Percentiles rank a stretch among this genome's conserved stretches.
phyloP scores from a whole-genome alignment of 768 basidiomycete genomes.

The Hygrocybe punicea region DNA sequence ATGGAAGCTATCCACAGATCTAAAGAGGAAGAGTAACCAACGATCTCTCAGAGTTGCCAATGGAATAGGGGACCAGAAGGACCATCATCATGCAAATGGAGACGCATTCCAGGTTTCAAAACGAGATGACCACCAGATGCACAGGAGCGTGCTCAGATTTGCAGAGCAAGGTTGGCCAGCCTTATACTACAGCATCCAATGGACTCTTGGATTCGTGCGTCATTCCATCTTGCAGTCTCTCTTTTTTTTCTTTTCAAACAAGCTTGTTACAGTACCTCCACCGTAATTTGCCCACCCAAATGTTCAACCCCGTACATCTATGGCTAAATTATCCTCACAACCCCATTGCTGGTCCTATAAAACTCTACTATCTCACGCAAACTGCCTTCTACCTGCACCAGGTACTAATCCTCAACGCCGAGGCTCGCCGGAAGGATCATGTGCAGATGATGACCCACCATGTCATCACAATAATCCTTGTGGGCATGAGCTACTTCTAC shows the following conservation, averaged over 20 bases:
- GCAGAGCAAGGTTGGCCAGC: slow-evolving; percentile 94
- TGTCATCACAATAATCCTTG: slow-evolving; percentile 78
- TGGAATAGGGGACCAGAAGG: slow-evolving; percentile 30
- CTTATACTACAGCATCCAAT: slow-evolving; percentile 75
- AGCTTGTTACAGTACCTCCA: slow-evolving; percentile 69
- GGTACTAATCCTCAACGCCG: slow-evolving; percentile 87
- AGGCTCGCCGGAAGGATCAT: slow-evolving; percentile 89
- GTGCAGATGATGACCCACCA: slow-evolving; percentile 97
- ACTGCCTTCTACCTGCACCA: slow-evolving; percentile 90
- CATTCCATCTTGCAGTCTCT: slow-evolving; percentile 10
- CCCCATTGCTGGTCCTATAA: slow-evolving; percentile 74
- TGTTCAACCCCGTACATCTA: slow-evolving; percentile 60
- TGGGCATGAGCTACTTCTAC: slow-evolving; percentile 71
- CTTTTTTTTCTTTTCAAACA: slow-evolving; percentile 2
- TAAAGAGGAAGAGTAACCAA: slow-evolving; percentile 31
- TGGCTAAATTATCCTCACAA: slow-evolving; percentile 84
- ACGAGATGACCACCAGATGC: slow-evolving; percentile 59
- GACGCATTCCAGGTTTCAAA: slow-evolving; percentile 22
- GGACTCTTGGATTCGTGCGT: slow-evolving; percentile 79
- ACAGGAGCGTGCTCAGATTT: slow-evolving; percentile 77
- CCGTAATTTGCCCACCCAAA: slow-evolving; percentile 58
- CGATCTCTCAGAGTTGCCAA: slow-evolving; percentile 22
- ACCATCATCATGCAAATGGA: slow-evolving; percentile 27
- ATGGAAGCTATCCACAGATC: slow-evolving; percentile 64
- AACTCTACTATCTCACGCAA: slow-evolving; percentile 86